These are phyloP conservation scores for Escallonia herrerae DNA, from an alignment of 129 eudicot genomes.

Conservation along the genomic window DNA sequence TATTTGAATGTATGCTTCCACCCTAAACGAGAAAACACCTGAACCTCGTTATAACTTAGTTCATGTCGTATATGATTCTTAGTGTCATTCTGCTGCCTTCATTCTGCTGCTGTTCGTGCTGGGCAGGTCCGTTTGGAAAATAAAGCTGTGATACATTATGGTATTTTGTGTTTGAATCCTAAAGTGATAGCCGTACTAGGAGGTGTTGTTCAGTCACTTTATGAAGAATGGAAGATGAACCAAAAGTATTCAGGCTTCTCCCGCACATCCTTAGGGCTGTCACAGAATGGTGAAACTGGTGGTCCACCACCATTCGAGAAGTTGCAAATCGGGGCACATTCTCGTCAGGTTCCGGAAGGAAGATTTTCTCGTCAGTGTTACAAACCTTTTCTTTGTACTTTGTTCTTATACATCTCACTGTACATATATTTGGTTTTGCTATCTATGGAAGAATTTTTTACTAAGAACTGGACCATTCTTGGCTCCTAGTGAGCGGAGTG, in stretches of 20 bases:
- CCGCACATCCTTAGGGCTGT: conserved; percentile 37
- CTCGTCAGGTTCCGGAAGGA: conserved; percentile 22
- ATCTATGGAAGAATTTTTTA: not conserved
- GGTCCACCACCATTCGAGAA: conserved; percentile 91
- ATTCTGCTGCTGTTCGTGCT: conserved; percentile 19
- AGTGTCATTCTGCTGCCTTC: conserved; percentile 5
- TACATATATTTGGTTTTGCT: no score
- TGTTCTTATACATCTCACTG: not conserved
- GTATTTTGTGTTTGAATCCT: conserved; percentile 66
- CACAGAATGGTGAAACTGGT: conserved; percentile 40
- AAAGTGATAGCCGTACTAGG: conserved; percentile 61
- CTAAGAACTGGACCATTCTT: no score
- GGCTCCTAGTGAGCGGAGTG: no score
- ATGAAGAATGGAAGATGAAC: conserved; percentile 95
- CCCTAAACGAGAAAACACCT: no score
- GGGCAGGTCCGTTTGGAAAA: conserved; percentile 67
- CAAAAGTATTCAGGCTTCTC: conserved; percentile 71
- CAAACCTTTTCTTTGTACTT: conserved; percentile 1
- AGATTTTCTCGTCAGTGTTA: conserved; percentile 36
- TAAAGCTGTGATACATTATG: conserved; percentile 45
- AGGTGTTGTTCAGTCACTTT: conserved; percentile 77
- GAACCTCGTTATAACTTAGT: not conserved
- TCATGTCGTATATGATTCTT: not conserved
- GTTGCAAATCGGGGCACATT: conserved; percentile 51
- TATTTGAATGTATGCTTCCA: no score